Evolutionary conservation across 2,329 filamentous ascomycete species (phyloP), one percentile per base, ranked within the genome.

Genomic region (Cladosporium sp.): DNA sequence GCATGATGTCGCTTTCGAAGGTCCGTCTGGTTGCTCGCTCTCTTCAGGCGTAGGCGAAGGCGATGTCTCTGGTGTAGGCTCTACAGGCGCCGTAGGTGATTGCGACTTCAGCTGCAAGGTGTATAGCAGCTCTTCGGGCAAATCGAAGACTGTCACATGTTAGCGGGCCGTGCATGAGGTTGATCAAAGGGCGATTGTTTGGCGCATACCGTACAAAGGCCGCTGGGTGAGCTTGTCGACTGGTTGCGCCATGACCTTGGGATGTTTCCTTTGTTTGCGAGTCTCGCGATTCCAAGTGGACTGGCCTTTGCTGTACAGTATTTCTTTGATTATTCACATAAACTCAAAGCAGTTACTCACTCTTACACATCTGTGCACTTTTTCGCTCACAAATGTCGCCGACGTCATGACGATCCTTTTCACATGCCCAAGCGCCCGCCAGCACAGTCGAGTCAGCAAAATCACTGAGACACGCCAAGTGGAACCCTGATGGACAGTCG

Each of bases 91-190:
- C 2, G 51, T 43, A 54, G 46, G 71, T 13, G 74, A 67, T 50
- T 75, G 72, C 39, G 70, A 68, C 64, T 82, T 84, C 53, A 78
- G 75, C 8, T 78, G 76, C 57, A 95, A 75, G 3, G 82, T 85
- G 46, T 76, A 73, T 30, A 94, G 74, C 40, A 95, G 78, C 64
- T 90, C 81, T 53, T 78, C 73, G 0, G 89, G 88, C 19, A 96
- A 79, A 66, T 94, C 85, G 68, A 91, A 96, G 51, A 92, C 86
- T 90, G 65, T 15, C 38, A 52, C 41, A 45, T 49, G 52, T 55
- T 19, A 52, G 40, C 15, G 9, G n/a, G 16, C 18, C 16, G 16
- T 22, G 51, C 55, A 64, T 59, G 59, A 58, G 32, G 25, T 43
- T n/a, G n/a, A 27, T 39, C 22, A 36, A 11, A 32, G 25, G n/a